Conservation (phyloP, 208 protist species). For the Trypanosoma mega region DNA sequence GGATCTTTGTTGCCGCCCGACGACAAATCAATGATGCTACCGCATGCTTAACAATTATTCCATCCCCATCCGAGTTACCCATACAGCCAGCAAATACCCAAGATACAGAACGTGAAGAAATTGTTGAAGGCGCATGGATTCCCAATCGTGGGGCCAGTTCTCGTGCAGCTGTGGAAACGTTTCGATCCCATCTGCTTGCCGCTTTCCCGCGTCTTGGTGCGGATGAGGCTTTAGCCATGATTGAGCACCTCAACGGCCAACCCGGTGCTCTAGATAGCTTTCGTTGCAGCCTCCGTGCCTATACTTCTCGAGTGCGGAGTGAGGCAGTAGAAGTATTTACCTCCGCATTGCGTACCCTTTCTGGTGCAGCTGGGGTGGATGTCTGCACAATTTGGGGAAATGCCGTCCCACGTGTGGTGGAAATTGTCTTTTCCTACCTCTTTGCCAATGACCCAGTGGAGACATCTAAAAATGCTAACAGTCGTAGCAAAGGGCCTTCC, state of each 20-base stretch:
- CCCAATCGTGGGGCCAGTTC: too few species aligned
- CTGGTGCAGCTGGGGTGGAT: background rate
- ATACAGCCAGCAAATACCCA: too few species aligned
- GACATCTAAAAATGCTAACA: too few species aligned
- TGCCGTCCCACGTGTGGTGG: constrained; percentile 15
- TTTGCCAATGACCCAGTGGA: constrained; percentile 19
- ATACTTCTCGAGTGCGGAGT: constrained; percentile 19
- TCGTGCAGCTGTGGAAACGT: background rate
- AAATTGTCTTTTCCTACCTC: constrained; percentile 5
- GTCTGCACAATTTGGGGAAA: background rate
- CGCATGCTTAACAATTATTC: background rate
- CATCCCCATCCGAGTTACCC: too few species aligned
- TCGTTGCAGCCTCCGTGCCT: constrained; percentile 18
- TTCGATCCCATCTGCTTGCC: constrained; percentile 1
- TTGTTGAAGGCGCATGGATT: too few species aligned
- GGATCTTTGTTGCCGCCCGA: constrained; percentile 15
- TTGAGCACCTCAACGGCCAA: constrained; percentile 19
- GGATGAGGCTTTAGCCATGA: constrained; percentile 17
- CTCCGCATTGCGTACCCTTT: constrained; percentile 5
- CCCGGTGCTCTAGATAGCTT: constrained; percentile 18
- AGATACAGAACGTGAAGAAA: too few species aligned
- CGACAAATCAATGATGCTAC: background rate
- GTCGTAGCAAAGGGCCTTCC: background rate
- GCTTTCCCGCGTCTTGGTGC: constrained; percentile 21
- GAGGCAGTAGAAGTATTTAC: constrained; percentile 8